Evolutionary conservation across 257 asterid species (phyloP), one percentile per base, ranked within the genome.

Genomic region (Voacanga thouarsii): DNA sequence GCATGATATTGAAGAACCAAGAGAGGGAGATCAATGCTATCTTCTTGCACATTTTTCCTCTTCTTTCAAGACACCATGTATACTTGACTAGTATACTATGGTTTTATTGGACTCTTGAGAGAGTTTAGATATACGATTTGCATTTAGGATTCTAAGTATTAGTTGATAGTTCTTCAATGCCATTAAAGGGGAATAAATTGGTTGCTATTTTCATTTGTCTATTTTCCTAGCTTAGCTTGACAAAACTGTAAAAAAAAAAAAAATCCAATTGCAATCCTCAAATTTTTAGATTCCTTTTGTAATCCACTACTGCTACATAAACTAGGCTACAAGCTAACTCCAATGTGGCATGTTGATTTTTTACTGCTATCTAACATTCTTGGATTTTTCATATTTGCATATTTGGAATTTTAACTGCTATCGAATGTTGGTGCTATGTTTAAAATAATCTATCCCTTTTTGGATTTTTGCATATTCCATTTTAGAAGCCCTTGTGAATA

Each of bases 1-100:
- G 83, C 77, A 30, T 89, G 78, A 85, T 76, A 64, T 61, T 69
- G 24, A 23, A 45, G 51, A 30, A 15, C 28, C 68, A 23, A 39
- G 8, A 8, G 5, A 41, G 19, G 61, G 11, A 24, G 28, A 12
- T 2, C 37, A 47, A 28, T 72, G 12, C 56, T 53, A 14, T 24
- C 49, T 43, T 41, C 59, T 59, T 9, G 12, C 24, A 23, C 55
- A n/a, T 24, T 57, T 57, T 9, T 1, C 24, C 14, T 21, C 11
- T 16, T 60, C 1, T 43, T 49, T 10, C 18, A 1, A 50, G 45
- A 8, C 51, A 47, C 11, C 21, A 63, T 61, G 24, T 16, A 18
- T 30, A 59, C 41, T 30, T 26, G n/a, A n/a, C n/a, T 19, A 66
- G 79, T 37, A 30, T 76, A 14, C 47, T n/a, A 26, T 18, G 60